phyloP scores from a whole-genome alignment of 805 yeast genomes.

The Teunomyces barrocoloradensis region DNA sequence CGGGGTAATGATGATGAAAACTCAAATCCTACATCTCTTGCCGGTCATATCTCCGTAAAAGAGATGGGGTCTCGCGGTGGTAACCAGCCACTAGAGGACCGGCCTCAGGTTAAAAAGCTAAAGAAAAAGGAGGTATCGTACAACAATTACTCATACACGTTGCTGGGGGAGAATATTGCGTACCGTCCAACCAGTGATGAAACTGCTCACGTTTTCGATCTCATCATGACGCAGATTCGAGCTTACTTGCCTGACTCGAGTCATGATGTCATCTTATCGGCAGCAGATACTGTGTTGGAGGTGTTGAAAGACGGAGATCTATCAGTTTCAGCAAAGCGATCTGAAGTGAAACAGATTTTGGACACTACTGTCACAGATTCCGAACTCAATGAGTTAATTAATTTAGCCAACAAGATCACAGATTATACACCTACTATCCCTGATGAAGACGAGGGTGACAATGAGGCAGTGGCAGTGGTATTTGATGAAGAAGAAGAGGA shows the following conservation, averaged over 20 bases:
- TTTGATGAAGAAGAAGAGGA: constrained; percentile 20
- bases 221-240: constrained; percentile 57
- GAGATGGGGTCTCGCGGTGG: constrained; percentile 65
- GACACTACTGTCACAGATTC: constrained; percentile 36
- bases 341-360: constrained; percentile 52
- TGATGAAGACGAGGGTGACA: constrained; percentile 13
- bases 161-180: constrained; percentile 44
- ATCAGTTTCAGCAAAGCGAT: constrained; percentile 44
- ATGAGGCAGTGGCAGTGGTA: constrained; percentile 23
- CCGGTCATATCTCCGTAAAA: constrained; percentile 60
- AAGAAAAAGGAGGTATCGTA: constrained; percentile 7
- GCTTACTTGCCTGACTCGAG: constrained; percentile 69
- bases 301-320: constrained; percentile 47
- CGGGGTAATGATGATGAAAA: constrained; percentile 41
- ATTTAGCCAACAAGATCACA: constrained; percentile 45
- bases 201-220: constrained; percentile 51
- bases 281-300: constrained; percentile 64
- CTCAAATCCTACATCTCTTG: constrained; percentile 70
- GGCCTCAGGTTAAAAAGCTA: constrained; percentile 6
- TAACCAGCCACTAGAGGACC: constrained; percentile 10
- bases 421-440: constrained; percentile 39
- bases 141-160: constrained; percentile 11
- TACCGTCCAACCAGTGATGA: constrained; percentile 64
- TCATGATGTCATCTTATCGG: constrained; percentile 67
- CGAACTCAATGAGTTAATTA: constrained; percentile 45